These are phyloP conservation scores for Acanthamoeba royreba DNA, from an alignment of 208 protist species.

Conservation along the genomic window DNA sequence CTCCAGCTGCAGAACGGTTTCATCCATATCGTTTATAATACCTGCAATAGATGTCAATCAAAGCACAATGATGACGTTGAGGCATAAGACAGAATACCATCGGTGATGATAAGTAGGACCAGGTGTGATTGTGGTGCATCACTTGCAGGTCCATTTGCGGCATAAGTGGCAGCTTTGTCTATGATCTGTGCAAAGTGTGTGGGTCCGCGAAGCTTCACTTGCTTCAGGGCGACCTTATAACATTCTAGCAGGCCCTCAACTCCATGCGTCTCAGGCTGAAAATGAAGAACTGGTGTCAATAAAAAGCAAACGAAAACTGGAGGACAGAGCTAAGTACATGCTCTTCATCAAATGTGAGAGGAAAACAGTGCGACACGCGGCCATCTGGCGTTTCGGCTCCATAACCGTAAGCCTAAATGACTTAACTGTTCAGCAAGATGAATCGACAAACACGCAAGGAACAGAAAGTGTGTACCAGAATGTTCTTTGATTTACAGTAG, in stretches of 20 bases:
- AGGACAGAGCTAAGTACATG: background rate
- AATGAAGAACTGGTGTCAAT: background rate
- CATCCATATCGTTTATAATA: background rate
- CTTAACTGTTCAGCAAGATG: background rate
- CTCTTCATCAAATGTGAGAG: slow-evolving; percentile 45
- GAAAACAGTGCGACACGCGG: slow-evolving; percentile 67
- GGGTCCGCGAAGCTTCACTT: slow-evolving; percentile 73
- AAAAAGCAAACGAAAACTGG: background rate
- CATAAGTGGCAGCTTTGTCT: background rate
- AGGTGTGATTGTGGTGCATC: background rate
- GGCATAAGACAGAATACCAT: background rate
- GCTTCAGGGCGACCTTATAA: slow-evolving; percentile 68
- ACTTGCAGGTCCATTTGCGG: background rate
- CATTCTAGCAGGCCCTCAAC: slow-evolving; percentile 75
- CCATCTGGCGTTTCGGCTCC: slow-evolving; percentile 40
- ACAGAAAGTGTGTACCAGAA: background rate
- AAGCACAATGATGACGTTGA: background rate
- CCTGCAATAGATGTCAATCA: background rate
- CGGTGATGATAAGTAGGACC: slow-evolving; percentile 1
- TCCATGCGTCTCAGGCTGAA: slow-evolving; percentile 67
- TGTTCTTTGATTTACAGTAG: background rate
- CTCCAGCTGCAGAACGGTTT: background rate
- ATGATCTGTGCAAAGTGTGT: slow-evolving; percentile 77
- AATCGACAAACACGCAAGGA: background rate
- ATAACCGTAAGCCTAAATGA: slow-evolving; percentile 54